Percentiles rank a stretch among this genome's conserved stretches.
These are phyloP conservation scores for Citrus cavaleriei DNA, from an alignment of 345 rosid species.

Conservation along the genomic window DNA sequence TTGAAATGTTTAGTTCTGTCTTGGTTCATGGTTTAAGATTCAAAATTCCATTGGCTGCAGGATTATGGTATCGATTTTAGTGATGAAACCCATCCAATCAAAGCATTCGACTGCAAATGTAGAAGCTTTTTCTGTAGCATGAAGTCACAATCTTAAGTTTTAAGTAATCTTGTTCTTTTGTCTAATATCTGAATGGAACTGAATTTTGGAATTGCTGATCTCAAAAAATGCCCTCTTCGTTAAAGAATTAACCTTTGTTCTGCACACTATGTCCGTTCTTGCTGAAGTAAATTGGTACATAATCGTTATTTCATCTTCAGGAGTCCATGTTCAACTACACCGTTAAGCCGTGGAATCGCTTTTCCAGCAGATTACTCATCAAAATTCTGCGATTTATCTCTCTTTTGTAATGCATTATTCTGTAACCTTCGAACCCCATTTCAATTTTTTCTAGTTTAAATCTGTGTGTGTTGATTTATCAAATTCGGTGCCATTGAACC, in stretches of 20 bases:
- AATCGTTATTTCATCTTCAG: too few species aligned
- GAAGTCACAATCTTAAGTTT: background rate
- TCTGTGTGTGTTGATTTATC: background rate
- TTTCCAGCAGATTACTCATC: background rate
- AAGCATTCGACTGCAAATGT: slow-evolving; percentile 36
- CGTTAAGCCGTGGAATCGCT: background rate
- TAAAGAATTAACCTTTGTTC: background rate
- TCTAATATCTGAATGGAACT: background rate
- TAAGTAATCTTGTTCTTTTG: background rate
- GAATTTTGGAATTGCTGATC: background rate
- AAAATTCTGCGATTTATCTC: background rate
- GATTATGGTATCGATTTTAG: slow-evolving; percentile 44
- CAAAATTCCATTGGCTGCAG: slow-evolving; percentile 20
- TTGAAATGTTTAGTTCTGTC: background rate
- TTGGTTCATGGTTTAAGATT: background rate
- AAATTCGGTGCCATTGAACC: background rate
- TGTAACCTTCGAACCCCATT: background rate
- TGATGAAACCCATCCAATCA: slow-evolving; percentile 37
- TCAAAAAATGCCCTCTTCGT: background rate
- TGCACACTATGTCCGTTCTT: background rate
- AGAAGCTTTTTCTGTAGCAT: slow-evolving; percentile 29
- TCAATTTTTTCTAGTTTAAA: background rate
- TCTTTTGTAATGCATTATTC: background rate
- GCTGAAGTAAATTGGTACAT: too few species aligned
- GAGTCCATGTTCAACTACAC: background rate